Base-by-base conservation (phyloP, 106 monocot species). In the Agapanthus africanus region DNA sequence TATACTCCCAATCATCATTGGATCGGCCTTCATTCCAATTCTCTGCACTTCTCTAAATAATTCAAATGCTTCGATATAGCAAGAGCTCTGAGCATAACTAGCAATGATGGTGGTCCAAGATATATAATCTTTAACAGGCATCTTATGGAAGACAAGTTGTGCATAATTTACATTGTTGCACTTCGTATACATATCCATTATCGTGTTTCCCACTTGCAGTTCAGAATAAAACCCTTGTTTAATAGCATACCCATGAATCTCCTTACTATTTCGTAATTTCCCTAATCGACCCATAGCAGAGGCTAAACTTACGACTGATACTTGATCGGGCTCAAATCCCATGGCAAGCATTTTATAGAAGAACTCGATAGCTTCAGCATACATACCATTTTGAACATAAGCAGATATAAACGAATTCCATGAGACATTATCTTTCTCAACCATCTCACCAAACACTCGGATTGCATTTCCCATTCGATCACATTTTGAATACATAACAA, bases 391-490 rank as follows among this genome's bases (percentile, higher is more conserved):
- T 32, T 92, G 89, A 69, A 92, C 75, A 72, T 76, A 92, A 38
- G 79, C 80, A 27, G 92, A 89, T 23, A 99, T 86, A 71, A 99
- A 38, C 9, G 97, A 93, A 68, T 99, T 99, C 97, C 97, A 99
- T 7, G 92, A 79, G 33, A 99, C 71, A 49, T 80, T 81, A 41
- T 99, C 92, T 71, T 76, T 92, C 31, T 79, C 73, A 40, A 1
- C 62, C 76, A 90, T 87, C 57, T 77, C 74, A 44, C 23, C 2
- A 59, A 92, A 99, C 57, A 87, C 73, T 28, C 28, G 69, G 30
- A 71, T 14, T 0, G 87, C 92, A 65, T 78, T 18, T 64, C 38
- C 54, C 71, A 92, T 82, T 52, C 50, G 1, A 21, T 84, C 78
- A 66, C 79, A 80, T 71, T 66, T 84, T 28, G 86, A 78, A 62